Evolutionary conservation across 2,329 filamentous ascomycete species (phyloP).

Genomic region (Exophiala calicioides): DNA sequence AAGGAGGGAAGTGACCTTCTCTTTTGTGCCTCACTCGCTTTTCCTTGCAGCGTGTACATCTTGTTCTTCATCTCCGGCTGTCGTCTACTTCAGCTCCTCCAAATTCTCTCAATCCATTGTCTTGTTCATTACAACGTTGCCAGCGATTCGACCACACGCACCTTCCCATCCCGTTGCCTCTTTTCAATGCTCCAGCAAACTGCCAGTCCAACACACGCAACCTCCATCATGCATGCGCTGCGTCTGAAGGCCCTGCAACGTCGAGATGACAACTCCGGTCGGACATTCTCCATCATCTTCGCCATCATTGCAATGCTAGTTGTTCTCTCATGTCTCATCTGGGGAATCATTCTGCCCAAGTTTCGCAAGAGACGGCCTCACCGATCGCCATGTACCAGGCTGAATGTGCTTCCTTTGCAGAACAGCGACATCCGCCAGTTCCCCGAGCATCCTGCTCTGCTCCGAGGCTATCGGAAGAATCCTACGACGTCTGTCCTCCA

Average conservation of each 20-base stretch:
- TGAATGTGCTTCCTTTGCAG: neutral
- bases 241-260: constrained; percentile 10
- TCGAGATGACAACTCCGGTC: constrained; percentile 11
- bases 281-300: constrained; percentile 24
- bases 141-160: no score
- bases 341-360: constrained; percentile 24
- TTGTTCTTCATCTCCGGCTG: no score
- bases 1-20: no score
- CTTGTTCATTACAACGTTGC: no score
- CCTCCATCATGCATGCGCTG: constrained; percentile 9
- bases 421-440: constrained; percentile 12
- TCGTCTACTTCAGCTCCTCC: no score
- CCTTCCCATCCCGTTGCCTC: no score
- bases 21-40: no score
- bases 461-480: constrained; percentile 17
- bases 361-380: constrained; percentile 18
- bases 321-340: constrained; percentile 22
- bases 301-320: constrained; percentile 22
- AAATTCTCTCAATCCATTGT: no score
- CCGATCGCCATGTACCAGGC: neutral
- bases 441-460: constrained; percentile 26
- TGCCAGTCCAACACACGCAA: neutral
- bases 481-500: constrained; percentile 10
- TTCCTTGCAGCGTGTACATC: no score
- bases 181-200: neutral